Evolutionary conservation across 306 rosid genomes (phyloP), one percentile per base, ranked within the genome.

Genomic region (Malus orientalis): DNA sequence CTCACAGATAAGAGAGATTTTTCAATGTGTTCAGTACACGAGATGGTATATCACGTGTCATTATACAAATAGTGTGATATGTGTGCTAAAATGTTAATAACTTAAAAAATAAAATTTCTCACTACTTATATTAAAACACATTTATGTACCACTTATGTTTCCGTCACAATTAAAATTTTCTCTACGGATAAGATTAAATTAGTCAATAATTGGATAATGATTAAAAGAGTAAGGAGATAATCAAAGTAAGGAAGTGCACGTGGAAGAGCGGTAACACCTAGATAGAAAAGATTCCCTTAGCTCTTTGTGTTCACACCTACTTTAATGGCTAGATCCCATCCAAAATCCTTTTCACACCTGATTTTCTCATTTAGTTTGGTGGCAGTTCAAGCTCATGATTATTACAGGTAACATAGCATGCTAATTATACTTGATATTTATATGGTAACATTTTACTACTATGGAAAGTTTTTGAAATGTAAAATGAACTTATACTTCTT

Each of bases 251-350:
- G 44, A 77, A 81, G 29, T 25, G 53, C 83, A 80, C 77, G 84
- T 78, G 87, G 79, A 40, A 13, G 42, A 67, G 64, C 30, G 49
- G 15, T 15, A 45, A 74, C 76, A 83, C 74, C 76, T 53, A 18
- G 25, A 51, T 30, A 36, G 55, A 33, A 33, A 11, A 80, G 83
- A 89, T 87, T 80, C 91, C 81, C 60, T 74, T 82, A 69, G 4
- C 68, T 1, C 22, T 76, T 76, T 79, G 90, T 66, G 90, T 89
- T 87, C 93, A 89, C 93, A 89, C 91, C 6, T 68, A 58, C 55
- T 54, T 70, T 68, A n/a, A 53, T 62, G 38, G 63, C 30, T 23
- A 29, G 84, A 78, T 80, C 60, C 87, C 79, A 6, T 4, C 11
- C 69, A 5, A 2, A 27, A 29, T 11, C 76, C 75, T 6, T 76